These are phyloP conservation scores for Pilasporangium apinafurcum DNA, from an alignment of 352 stramenopile genomes.

Conservation along the genomic window DNA sequence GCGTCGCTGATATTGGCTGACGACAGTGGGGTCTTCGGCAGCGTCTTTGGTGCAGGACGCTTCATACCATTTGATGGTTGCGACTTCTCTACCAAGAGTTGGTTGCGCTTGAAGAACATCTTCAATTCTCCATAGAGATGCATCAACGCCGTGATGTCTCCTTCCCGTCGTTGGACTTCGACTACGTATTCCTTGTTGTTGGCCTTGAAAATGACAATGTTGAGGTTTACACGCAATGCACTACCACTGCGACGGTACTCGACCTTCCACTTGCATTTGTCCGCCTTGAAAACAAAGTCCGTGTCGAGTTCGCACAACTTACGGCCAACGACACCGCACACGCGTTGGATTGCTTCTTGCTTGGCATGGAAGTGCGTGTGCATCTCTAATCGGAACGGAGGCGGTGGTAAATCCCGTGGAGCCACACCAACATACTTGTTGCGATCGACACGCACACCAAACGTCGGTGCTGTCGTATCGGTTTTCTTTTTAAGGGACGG, in stretches of 20 bases:
- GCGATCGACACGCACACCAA: conserved; percentile 53
- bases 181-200: conserved; percentile 68
- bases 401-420: conserved; percentile 57
- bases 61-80: conserved; percentile 39
- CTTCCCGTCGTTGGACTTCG: conserved; percentile 69
- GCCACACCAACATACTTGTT: conserved; percentile 75
- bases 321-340: conserved; percentile 68
- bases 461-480: conserved; percentile 22
- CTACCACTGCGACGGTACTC: conserved; percentile 51
- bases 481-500: conserved; percentile 17
- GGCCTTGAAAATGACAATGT: conserved; percentile 77
- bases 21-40: conserved; percentile 40
- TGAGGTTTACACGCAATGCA: conserved; percentile 59
- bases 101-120: conserved; percentile 64
- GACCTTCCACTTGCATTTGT: conserved; percentile 89
- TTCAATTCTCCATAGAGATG: conserved; percentile 73
- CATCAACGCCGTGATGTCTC: conserved; percentile 81
- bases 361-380: conserved; percentile 88
- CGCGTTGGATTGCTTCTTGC: conserved; percentile 58
- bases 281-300: conserved; percentile 77
- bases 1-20: conserved; percentile 42
- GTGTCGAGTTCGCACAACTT: conserved; percentile 83
- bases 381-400: conserved; percentile 78
- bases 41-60: conserved; percentile 55
- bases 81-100: conserved; percentile 61